Evolutionary conservation across 2,329 filamentous ascomycete genomes (phyloP).

Genomic region (Neoscytalidium dimidiatum): DNA sequence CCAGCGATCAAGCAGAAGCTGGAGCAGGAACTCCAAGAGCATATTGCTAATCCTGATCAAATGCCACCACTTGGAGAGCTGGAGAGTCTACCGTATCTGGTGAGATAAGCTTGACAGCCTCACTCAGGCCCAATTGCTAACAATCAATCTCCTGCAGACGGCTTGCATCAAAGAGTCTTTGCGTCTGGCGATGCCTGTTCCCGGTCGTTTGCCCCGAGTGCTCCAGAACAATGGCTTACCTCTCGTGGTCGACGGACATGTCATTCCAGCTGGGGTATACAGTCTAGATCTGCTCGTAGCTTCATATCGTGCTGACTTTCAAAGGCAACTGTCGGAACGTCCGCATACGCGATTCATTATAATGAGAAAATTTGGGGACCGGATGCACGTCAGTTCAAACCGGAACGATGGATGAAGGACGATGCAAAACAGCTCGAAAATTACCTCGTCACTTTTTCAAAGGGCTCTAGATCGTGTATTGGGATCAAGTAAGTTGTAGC

Average conservation of each 20-base stretch:
- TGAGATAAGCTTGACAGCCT: too few relatives aligned
- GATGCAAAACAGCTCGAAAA: background rate
- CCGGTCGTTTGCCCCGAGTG: background rate
- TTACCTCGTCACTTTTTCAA: background rate
- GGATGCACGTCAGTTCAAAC: conserved; percentile 38
- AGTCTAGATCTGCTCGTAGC: background rate
- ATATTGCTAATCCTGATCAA: background rate
- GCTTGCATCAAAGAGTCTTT: background rate
- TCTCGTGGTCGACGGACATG: background rate
- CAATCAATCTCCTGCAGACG: background rate
- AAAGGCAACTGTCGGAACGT: conserved; percentile 25
- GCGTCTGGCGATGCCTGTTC: background rate
- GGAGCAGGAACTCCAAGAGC: background rate
- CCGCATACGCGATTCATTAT: conserved; percentile 30
- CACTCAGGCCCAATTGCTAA: background rate
- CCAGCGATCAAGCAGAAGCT: background rate
- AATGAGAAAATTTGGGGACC: conserved; percentile 29
- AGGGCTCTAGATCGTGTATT: background rate
- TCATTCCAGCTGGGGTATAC: background rate
- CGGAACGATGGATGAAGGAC: conserved; percentile 37
- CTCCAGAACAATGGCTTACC: background rate
- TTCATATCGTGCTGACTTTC: background rate
- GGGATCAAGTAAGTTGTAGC: background rate
- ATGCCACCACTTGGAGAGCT: background rate
- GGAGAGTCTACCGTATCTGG: background rate